These are phyloP conservation scores for Pogostemon cablin DNA, from an alignment of 257 asterid species.

Conservation along the genomic window DNA sequence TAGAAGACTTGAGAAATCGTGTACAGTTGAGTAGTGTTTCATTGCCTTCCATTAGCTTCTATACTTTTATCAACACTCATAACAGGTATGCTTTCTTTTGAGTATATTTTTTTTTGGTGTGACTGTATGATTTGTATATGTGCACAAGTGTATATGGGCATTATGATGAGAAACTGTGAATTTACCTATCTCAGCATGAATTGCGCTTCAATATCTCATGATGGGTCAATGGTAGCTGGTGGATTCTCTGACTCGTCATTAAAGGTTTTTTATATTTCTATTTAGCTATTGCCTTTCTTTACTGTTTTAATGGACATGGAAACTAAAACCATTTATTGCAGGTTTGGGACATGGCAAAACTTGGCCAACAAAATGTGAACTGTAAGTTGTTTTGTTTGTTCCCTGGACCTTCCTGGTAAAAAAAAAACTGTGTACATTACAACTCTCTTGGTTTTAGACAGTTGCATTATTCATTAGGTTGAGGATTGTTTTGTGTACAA, in stretches of 20 bases:
- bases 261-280: slow-evolving; percentile 57
- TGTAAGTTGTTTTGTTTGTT: slow-evolving; percentile 47
- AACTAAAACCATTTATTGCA: slow-evolving; percentile 42
- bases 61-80: slow-evolving; percentile 91
- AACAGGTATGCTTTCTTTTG: slow-evolving; percentile 58
- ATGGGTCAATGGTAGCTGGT: slow-evolving; percentile 95
- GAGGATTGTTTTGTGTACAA: background rate
- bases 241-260: slow-evolving; percentile 98
- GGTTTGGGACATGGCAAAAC: slow-evolving; percentile 99
- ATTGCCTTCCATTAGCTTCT: slow-evolving; percentile 93
- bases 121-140: background rate
- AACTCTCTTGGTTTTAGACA: slow-evolving; percentile 18
- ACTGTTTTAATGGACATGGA: slow-evolving; percentile 31
- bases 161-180: slow-evolving; percentile 30
- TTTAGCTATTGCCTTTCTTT: slow-evolving; percentile 8
- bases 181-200: slow-evolving; percentile 53
- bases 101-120: background rate
- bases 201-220: slow-evolving; percentile 92
- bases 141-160: background rate
- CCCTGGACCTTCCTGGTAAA: slow-evolving; percentile 12
- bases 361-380: slow-evolving; percentile 74
- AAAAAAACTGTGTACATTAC: background rate
- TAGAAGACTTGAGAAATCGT: slow-evolving; percentile 93
- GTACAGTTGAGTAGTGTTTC: slow-evolving; percentile 79
- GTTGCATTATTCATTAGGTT: slow-evolving; percentile 11